Base-by-base conservation (phyloP, 2,329 filamentous ascomycete genomes). In the Microdochium paspali region DNA sequence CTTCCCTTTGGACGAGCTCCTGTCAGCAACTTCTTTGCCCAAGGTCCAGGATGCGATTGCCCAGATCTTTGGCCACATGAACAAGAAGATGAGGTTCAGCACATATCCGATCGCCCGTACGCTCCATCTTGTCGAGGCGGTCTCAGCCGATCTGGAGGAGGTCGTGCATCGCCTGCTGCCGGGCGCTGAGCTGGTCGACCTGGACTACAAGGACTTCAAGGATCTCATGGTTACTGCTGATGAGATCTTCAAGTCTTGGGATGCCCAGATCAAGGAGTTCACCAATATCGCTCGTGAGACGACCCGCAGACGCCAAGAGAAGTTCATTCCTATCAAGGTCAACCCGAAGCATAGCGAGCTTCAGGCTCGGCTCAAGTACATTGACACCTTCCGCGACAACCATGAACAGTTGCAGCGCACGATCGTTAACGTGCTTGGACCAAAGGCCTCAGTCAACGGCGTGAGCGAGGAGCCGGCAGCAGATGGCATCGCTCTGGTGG, bases 281-380 rank as follows among this genome's bases (percentile, higher is more conserved):
- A 97, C 91, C 15, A 95, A 96, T 56, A 88, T 97, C 53, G 91
- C 93, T 28, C 87, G 93, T 68, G 94, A 98, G 60, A 90, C 95
- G 6, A 96, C 89, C 3, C 81, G 91, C 54, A 85, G 90, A 57
- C 82, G 93, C 56, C 94, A 95, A 60, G 94, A 97, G 66, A 95
- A 95, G 64, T 98, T 98, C 65, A 96, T 98, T 54, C 90, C 91
- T 4, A 97, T 99, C 73, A 97, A 97, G 71, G 90, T 98, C 63
- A 80, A 76, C 54, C 86, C 90, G 51, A 85, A 87, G 57, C 93
- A 98, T 63, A 84, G 81, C 32, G 87, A 91, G 63, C 87, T 93
- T 24, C 90, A 97, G 66, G 85, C 93, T 52, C 83, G 93, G 40
- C 75, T 99, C 55, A 90, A 87, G 59, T 98, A 98, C 64, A 90